A percentile compares a stretch with the other conserved stretches of the same genome.
Conservation (phyloP, 805 yeast species). For the Cyberlindnera galapagoensis region DNA sequence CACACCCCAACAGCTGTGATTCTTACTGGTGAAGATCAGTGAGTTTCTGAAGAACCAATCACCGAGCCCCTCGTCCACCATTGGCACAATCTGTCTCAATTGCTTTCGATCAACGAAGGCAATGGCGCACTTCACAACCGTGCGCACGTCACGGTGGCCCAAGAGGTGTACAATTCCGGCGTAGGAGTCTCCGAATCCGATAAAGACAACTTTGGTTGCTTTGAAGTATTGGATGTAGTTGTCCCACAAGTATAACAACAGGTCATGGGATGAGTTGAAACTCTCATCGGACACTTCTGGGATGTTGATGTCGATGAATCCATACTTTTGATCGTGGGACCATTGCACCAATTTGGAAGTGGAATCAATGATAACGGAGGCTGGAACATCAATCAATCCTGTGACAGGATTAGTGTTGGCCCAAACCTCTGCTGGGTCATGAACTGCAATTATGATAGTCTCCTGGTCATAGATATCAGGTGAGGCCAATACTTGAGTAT, state of each 20-base stretch:
- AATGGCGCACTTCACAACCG: slow-evolving; percentile 63
- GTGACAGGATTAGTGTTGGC: slow-evolving; percentile 74
- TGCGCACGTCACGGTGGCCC: slow-evolving; percentile 70
- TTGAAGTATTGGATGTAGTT: slow-evolving; percentile 75
- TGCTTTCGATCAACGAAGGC: slow-evolving; percentile 62
- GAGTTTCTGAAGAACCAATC: slow-evolving; percentile 92
- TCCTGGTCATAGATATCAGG: slow-evolving; percentile 58
- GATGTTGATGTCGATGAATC: slow-evolving; percentile 80
- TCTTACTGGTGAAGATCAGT: slow-evolving; percentile 66
- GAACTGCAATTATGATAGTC: slow-evolving; percentile 66
- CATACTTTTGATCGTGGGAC: slow-evolving; percentile 54
- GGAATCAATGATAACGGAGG: slow-evolving; percentile 72
- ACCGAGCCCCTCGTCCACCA: slow-evolving; percentile 80
- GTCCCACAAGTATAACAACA: slow-evolving; percentile 81
- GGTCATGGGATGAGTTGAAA: slow-evolving; percentile 67
- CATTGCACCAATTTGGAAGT: slow-evolving; percentile 65
- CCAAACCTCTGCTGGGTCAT: slow-evolving; percentile 92
- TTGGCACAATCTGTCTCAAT: slow-evolving; percentile 76
- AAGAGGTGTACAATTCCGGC: slow-evolving; percentile 80
- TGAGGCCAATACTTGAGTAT: slow-evolving; percentile 64
- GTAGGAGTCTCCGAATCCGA: slow-evolving; percentile 88
- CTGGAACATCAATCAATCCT: slow-evolving; percentile 68
- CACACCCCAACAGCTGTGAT: slow-evolving; percentile 78
- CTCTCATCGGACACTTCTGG: slow-evolving; percentile 33
- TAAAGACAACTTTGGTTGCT: slow-evolving; percentile 63